Base-by-base conservation (phyloP, 2,329 filamentous ascomycete species). In the Gremmenia infestans region DNA sequence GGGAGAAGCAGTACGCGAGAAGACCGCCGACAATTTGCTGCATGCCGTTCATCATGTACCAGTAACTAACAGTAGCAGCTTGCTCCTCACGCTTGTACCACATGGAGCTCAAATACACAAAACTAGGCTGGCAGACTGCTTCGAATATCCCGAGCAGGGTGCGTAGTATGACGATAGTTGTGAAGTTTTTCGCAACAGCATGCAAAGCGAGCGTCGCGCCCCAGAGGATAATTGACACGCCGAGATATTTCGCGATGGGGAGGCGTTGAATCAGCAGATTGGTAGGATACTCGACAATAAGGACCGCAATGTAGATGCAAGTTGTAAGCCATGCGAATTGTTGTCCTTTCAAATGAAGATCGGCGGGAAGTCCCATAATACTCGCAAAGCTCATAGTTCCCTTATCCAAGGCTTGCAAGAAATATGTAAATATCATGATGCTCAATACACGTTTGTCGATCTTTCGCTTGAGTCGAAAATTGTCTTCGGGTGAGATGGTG, bases 41-140 rank as follows among this genome's bases (percentile, higher is more conserved):
- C 0, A 77, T 78, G 2, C 87, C 86, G 67, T 89, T 90, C 85
- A 89, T 89, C 82, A 88, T 88, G 69, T 87, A 88, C 67, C 66
- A 69, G 54, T 65, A 89, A 52, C 87, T 79, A 2, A 79, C 80
- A 1, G 81, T 81, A 1, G 76, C 73, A 2, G 82, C 83, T 71
- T 89, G 86, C 67, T 89, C 86, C 53, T 78, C 77, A 67, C 85
- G 85, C 2, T 87, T 88, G 64, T 88, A 89, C 86, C 86, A 89
- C 72, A 88, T 83, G 4, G 76, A 80, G 2, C 83, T 87, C 60
- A 89, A 76, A 2, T 88, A 74, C 0, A 84, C 80, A 63, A 88
- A 88, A 0, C 83, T 81, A 0, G 86, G 86, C 1, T 84, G 87
- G 4, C 88, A 84, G 0, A 83, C 82, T 0, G 83, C 76, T 66